These are phyloP conservation scores for Coniochaeta hoffmannii DNA, from an alignment of 2,329 filamentous ascomycete species.

Conservation along the genomic window DNA sequence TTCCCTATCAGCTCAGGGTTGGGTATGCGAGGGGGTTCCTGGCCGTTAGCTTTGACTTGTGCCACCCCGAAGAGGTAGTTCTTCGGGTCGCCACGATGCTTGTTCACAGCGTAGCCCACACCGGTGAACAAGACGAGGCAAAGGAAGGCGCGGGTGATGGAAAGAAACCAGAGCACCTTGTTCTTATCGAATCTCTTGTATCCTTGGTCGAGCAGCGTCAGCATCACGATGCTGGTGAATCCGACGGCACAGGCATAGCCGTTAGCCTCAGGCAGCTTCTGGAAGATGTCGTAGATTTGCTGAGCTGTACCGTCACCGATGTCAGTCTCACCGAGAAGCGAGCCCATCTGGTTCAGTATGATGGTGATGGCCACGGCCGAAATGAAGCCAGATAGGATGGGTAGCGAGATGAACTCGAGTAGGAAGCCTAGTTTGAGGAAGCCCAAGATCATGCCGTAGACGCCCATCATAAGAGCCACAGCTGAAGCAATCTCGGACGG, in stretches of 20 bases:
- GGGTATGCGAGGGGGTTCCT: constrained; percentile 41
- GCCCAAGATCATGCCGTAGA: constrained; percentile 51
- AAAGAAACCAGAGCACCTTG: constrained; percentile 49
- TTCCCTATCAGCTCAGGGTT: constrained; percentile 39
- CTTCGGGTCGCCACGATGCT: constrained; percentile 27
- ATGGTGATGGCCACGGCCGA: constrained; percentile 60
- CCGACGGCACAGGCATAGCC: constrained; percentile 53
- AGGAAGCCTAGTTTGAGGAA: constrained; percentile 57
- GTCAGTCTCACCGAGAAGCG: constrained; percentile 46
- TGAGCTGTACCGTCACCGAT: constrained; percentile 44
- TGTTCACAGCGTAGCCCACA: constrained; percentile 57
- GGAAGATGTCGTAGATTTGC: constrained; percentile 53
- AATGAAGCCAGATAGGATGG: constrained; percentile 58
- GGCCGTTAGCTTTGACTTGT: constrained; percentile 48
- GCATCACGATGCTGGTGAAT: constrained; percentile 46
- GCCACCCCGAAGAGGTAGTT: constrained; percentile 50
- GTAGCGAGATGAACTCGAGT: constrained; percentile 58
- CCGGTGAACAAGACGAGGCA: constrained; percentile 55
- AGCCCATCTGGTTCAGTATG: constrained; percentile 55
- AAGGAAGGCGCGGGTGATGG: constrained; percentile 53
- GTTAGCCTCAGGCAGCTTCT: constrained; percentile 47
- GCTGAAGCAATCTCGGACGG: constrained; percentile 51
- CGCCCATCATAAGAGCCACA: constrained; percentile 55
- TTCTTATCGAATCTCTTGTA: constrained; percentile 50
- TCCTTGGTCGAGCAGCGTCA: constrained; percentile 48